These are phyloP conservation scores for Pestalotiopsis sp. DNA, from an alignment of 2,329 filamentous ascomycete species.

Conservation along the genomic window DNA sequence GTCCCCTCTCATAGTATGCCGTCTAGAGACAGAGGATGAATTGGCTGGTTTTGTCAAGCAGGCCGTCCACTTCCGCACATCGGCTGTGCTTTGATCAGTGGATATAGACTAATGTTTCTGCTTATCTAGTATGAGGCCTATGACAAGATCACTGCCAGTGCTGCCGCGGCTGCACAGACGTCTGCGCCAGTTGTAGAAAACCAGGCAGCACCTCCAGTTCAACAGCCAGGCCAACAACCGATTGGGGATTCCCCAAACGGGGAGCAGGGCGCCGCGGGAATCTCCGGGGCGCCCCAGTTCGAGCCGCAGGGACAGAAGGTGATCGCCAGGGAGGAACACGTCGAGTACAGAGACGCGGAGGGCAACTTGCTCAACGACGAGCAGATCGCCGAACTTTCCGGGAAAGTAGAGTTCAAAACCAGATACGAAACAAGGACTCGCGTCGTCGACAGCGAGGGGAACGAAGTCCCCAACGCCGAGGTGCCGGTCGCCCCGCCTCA, in stretches of 20 bases:
- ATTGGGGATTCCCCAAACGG: constrained; percentile 24
- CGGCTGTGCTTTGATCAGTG: background rate
- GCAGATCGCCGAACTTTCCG: constrained; percentile 81
- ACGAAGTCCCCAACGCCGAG: constrained; percentile 62
- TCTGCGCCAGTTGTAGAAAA: constrained; percentile 24
- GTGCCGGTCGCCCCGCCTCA: constrained; percentile 59
- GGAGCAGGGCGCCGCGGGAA: constrained; percentile 24
- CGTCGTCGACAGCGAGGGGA: constrained; percentile 77
- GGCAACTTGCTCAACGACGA: constrained; percentile 86
- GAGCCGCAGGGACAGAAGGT: constrained; percentile 50
- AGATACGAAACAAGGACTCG: constrained; percentile 94
- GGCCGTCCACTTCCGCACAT: background rate
- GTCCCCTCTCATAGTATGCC: constrained; percentile 39
- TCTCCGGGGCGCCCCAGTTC: constrained; percentile 53
- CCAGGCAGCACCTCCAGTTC: constrained; percentile 24
- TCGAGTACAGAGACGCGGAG: constrained; percentile 94
- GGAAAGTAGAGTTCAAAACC: constrained; percentile 94
- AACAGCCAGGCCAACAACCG: constrained; percentile 20
- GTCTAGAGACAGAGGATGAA: constrained; percentile 33
- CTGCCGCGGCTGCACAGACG: constrained; percentile 25
- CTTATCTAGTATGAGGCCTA: constrained; percentile 53
- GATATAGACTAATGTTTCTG: constrained; percentile 19
- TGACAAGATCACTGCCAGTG: constrained; percentile 29
- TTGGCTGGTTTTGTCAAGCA: background rate
- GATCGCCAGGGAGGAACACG: constrained; percentile 70